Evolutionary conservation across 768 basidiomycete genomes (phyloP), one percentile per base, ranked within the genome.

Genomic region (Russula ochroleuca): DNA sequence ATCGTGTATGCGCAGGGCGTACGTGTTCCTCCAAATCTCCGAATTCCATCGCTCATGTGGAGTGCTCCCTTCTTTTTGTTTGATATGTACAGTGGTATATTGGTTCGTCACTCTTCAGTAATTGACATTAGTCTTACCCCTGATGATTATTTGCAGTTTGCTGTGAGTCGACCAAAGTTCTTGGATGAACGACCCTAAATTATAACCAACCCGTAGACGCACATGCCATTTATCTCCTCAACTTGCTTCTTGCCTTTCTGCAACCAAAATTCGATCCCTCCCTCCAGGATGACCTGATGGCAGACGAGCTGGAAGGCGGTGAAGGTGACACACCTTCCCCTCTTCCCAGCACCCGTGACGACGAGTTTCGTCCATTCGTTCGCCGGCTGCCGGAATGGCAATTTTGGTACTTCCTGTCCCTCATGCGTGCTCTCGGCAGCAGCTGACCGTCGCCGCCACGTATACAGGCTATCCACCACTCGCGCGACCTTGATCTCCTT

Each of bases 261-360:
- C 95, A 98, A 79, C 97, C 97, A 38, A 92, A 89, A 74, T 98
- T 99, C 74, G 97, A 99, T 75, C 96, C 97, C 0, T 96, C 95
- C 2, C 78, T 98, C 37, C 90, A 94, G 68, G 92, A 92, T 51
- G 97, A 99, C 73, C 79, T 98, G 14, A 80, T 92, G 66, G 97
- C 94, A 2, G 91, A 95, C 68, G 95, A 98, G 72, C 89, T 97
- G 21, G 97, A 99, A 72, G 97, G 95, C 21, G 90, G 88, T 2
- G 83, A 81, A 33, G 73, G 73, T 10, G 74, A 67, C 9, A 13
- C 79, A 5, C 80, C 80, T 4, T 76, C 78, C 43, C 80, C 86
- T 1, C 80, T 91, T 28, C 90, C 90, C 13, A 78, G 78, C 15
- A 69, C 85, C 77, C 76, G 85, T 55, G 96, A 99, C 72, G 97